Conservation (phyloP, 345 rosid species). For the Murraya koenigii region DNA sequence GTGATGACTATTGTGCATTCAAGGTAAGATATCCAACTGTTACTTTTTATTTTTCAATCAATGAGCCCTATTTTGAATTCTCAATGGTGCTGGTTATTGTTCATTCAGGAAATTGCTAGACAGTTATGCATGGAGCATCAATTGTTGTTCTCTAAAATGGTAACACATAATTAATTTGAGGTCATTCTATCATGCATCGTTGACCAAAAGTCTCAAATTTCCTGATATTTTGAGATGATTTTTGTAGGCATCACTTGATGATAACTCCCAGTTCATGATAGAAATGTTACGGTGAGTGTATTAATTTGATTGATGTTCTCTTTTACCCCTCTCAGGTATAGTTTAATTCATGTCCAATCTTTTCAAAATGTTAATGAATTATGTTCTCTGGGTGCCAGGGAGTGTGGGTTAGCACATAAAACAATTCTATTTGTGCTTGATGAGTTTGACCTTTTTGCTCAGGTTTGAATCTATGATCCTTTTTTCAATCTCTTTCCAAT, state of each 20-base stretch:
- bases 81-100: not conserved
- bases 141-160: slow-evolving; percentile 83
- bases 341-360: not conserved
- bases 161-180: slow-evolving; percentile 23
- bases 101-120: slow-evolving; percentile 77
- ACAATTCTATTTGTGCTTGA: slow-evolving; percentile 81
- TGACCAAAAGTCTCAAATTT: slow-evolving; percentile 7
- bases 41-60: not conserved
- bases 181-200: not conserved
- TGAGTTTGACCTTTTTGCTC: slow-evolving; percentile 93
- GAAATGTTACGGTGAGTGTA: slow-evolving; percentile 72
- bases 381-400: slow-evolving; percentile 50
- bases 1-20: slow-evolving; percentile 76
- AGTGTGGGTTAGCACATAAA: slow-evolving; percentile 94
- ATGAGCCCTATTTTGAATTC: not conserved
- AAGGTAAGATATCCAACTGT: slow-evolving; percentile 45
- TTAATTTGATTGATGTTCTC: not conserved
- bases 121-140: slow-evolving; percentile 85
- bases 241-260: slow-evolving; percentile 89
- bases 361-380: slow-evolving; percentile 6
- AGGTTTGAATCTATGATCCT: slow-evolving; percentile 47
- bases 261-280: slow-evolving; percentile 81
- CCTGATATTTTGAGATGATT: slow-evolving; percentile 19
- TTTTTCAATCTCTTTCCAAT: slow-evolving; percentile 6
- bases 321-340: not conserved